Evolutionary conservation across 306 rosid species (phyloP).

Genomic region (Erythrophleum fordii): DNA sequence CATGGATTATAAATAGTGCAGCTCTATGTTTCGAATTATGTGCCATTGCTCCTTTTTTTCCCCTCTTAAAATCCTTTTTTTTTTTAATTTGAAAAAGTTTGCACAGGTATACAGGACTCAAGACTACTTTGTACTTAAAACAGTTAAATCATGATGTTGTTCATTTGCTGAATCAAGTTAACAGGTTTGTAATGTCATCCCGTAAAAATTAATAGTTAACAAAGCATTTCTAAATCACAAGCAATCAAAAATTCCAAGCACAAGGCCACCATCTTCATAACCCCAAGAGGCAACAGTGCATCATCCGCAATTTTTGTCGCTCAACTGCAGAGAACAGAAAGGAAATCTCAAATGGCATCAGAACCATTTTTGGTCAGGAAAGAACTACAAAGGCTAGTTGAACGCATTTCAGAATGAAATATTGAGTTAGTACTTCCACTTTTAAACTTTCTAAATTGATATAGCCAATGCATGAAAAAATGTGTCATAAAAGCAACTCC

Average conservation of each 20-base stretch:
- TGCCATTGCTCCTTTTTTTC: no score
- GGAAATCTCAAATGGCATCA: slow-evolving; percentile 28
- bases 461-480: background rate
- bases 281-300: background rate
- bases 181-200: slow-evolving; percentile 47
- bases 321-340: slow-evolving; percentile 54
- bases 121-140: slow-evolving; percentile 42
- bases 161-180: slow-evolving; percentile 46
- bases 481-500: background rate
- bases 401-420: slow-evolving; percentile 8
- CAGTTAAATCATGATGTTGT: slow-evolving; percentile 41
- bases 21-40: no score
- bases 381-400: background rate
- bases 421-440: slow-evolving; percentile 9
- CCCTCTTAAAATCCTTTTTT: no score
- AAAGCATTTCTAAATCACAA: slow-evolving; percentile 52
- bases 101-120: no score
- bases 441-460: background rate
- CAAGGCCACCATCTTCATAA: slow-evolving; percentile 35
- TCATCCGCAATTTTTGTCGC: slow-evolving; percentile 1
- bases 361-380: slow-evolving; percentile 13
- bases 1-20: no score
- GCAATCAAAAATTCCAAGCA: slow-evolving; percentile 35
- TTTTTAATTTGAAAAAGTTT: no score
- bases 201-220: slow-evolving; percentile 45